Evolutionary conservation across 495 filamentous ascomycete genomes (phyloP).

Genomic region (Elasticomyces elasticus): DNA sequence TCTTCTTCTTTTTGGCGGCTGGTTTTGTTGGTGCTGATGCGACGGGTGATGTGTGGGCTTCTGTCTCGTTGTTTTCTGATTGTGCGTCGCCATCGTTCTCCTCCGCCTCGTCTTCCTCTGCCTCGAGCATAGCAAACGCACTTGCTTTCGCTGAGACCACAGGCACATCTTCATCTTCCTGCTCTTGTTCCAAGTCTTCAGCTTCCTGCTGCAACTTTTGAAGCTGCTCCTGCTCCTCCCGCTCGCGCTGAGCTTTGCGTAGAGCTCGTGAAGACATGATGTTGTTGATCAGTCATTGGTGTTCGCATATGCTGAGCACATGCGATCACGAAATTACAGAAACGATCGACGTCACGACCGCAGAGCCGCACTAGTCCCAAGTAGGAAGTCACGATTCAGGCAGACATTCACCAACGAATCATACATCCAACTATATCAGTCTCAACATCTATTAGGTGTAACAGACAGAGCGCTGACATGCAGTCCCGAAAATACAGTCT

Average conservation of each 20-base stretch:
- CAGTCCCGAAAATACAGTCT: neutral
- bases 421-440: no score
- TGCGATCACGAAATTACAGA: neutral
- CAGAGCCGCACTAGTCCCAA: neutral
- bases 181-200: conserved; percentile 5
- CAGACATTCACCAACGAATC: no score
- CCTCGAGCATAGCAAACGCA: conserved; percentile 43
- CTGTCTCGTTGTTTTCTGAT: neutral
- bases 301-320: neutral
- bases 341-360: no score
- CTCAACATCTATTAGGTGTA: no score
- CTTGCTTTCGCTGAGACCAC: conserved; percentile 38
- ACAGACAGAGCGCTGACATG: neutral
- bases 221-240: conserved; percentile 23
- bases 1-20: conserved; percentile 28
- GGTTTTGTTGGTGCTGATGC: neutral
- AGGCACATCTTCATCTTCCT: conserved; percentile 31
- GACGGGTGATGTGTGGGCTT: conserved; percentile 4
- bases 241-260: conserved; percentile 24
- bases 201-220: conserved; percentile 16
- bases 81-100: conserved; percentile 15
- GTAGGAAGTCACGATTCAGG: neutral
- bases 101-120: conserved; percentile 34
- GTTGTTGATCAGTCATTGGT: neutral
- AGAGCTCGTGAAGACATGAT: conserved; percentile 25